Evolutionary conservation across 768 basidiomycete genomes (phyloP).

Genomic region (Termitomyces sp.): DNA sequence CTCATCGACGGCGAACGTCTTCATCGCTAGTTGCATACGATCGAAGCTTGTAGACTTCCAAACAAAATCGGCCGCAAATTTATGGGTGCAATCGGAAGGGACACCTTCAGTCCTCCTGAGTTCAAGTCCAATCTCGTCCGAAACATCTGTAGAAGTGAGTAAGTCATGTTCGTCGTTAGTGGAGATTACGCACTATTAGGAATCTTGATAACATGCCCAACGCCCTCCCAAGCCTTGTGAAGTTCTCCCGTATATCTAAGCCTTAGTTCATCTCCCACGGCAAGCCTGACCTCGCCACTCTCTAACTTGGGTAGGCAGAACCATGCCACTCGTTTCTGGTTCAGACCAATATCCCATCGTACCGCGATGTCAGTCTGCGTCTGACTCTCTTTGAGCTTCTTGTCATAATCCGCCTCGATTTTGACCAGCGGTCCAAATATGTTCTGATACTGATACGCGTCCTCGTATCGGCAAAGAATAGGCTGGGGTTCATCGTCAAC

Average conservation of each 20-base stretch:
- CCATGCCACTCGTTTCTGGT: slow-evolving; percentile 99
- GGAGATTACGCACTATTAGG: slow-evolving; percentile 78
- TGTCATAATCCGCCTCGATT: slow-evolving; percentile 99
- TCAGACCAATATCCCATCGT: slow-evolving; percentile 96
- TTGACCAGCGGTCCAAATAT: slow-evolving; percentile 99
- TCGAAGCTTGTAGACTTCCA: slow-evolving; percentile 99
- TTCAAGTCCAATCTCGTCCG: slow-evolving; percentile 96
- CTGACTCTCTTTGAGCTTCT: slow-evolving; percentile 95
- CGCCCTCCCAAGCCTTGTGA: slow-evolving; percentile 95
- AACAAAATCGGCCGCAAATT: slow-evolving; percentile 97
- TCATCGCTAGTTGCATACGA: slow-evolving; percentile 99
- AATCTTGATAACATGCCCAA: slow-evolving; percentile 98
- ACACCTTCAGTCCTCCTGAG: slow-evolving; percentile 88
- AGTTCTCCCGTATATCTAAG: slow-evolving; percentile 86
- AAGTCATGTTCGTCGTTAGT: neutral
- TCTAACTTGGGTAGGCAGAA: slow-evolving; percentile 95
- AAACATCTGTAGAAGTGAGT: slow-evolving; percentile 65
- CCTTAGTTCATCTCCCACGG: slow-evolving; percentile 93
- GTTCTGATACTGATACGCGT: slow-evolving; percentile 99
- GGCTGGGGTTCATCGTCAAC: slow-evolving; percentile 98
- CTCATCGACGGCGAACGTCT: slow-evolving; percentile 98
- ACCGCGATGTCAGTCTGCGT: slow-evolving; percentile 96
- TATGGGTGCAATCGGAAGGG: slow-evolving; percentile 90
- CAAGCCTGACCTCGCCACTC: slow-evolving; percentile 94
- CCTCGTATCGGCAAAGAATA: slow-evolving; percentile 88